Conservation (phyloP, 2,329 filamentous ascomycete genomes). For the Pseudopithomyces maydicus region DNA sequence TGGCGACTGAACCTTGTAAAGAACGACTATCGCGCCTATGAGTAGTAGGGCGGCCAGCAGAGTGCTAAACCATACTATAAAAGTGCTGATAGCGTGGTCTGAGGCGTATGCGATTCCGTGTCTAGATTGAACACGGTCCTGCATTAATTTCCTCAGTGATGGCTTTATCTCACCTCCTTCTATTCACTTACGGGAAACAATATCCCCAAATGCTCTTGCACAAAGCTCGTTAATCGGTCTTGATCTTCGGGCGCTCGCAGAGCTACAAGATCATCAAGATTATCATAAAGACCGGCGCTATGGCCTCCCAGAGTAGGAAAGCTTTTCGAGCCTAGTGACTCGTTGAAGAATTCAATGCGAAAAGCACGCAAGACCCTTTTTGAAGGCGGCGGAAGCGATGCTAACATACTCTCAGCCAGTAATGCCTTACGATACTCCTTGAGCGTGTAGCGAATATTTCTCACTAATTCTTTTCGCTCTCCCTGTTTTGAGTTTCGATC, state of each 20-base stretch:
- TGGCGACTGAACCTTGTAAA: constrained; percentile 14
- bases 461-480: constrained; percentile 4
- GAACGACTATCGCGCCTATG: constrained; percentile 19
- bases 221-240: constrained; percentile 31
- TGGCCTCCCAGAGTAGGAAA: constrained; percentile 16
- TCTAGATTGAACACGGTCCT: constrained; percentile 15
- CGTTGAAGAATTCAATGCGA: constrained; percentile 1
- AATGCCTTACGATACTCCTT: constrained; percentile 10
- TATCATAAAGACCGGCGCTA: constrained; percentile 15
- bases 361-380: constrained; percentile 5
- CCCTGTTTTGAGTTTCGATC: constrained; percentile 2
- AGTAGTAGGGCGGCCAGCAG: constrained; percentile 16
- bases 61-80: constrained; percentile 19
- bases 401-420: constrained; percentile 11
- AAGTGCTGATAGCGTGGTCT: constrained; percentile 11
- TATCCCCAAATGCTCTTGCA: constrained; percentile 23
- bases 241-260: constrained; percentile 23
- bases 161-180: background rate
- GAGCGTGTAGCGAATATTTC: background rate
- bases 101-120: constrained; percentile 18
- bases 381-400: constrained; percentile 4
- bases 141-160: background rate
- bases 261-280: constrained; percentile 26
- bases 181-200: constrained; percentile 16
- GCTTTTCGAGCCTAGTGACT: background rate